Conservation (phyloP, 352 stramenopile species). For the Phytopythium boreale region DNA sequence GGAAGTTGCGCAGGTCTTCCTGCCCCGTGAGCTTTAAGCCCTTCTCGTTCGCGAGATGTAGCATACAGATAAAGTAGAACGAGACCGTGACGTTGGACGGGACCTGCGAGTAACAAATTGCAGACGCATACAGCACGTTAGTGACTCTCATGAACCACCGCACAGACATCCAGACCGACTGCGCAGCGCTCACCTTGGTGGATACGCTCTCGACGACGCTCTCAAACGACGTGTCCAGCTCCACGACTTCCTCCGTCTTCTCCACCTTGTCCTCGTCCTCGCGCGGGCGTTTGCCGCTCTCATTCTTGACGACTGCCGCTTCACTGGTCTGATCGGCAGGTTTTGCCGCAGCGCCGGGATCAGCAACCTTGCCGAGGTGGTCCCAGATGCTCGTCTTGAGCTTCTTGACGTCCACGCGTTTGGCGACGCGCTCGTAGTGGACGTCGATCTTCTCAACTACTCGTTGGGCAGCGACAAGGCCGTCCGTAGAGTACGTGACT, state of each 20-base stretch:
- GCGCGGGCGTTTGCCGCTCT: conserved; percentile 28
- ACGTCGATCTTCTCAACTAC: conserved; percentile 95
- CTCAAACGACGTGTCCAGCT: conserved; percentile 78
- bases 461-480: conserved; percentile 83
- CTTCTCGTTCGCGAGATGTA: conserved; percentile 99
- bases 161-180: conserved; percentile 6
- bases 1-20: conserved; percentile 74
- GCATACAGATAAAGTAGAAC: conserved; percentile 99
- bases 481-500: conserved; percentile 41
- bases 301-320: conserved; percentile 15
- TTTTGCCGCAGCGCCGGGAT: not conserved
- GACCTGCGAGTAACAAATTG: conserved; percentile 34
- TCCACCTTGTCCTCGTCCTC: conserved; percentile 20
- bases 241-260: conserved; percentile 17
- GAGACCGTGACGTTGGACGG: conserved; percentile 95
- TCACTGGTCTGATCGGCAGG: not conserved
- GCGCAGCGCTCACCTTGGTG: conserved; percentile 43
- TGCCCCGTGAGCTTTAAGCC: conserved; percentile 85
- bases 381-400: conserved; percentile 96
- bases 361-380: conserved; percentile 53
- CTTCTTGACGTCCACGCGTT: conserved; percentile 97
- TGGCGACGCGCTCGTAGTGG: conserved; percentile 92
- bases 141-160: conserved; percentile 2
- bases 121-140: conserved; percentile 2
- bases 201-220: conserved; percentile 90